A percentile compares a stretch with the other conserved stretches of the same genome.
These are phyloP conservation scores for Colletotrichum tropicicola DNA, from an alignment of 2,329 filamentous ascomycete genomes.

Conservation along the genomic window DNA sequence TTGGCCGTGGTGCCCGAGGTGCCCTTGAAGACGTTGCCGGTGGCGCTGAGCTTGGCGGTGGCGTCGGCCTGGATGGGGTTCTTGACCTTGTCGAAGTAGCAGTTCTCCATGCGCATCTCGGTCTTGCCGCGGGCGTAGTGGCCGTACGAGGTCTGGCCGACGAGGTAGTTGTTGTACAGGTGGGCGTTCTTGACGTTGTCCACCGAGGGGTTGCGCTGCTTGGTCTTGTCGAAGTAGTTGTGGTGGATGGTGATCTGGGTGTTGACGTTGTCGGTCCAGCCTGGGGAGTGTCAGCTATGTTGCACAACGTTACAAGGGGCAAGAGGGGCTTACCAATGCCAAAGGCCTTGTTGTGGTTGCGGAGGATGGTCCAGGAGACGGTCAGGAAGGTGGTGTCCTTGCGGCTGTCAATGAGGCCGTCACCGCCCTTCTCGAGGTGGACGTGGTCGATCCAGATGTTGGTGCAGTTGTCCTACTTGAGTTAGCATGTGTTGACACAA, in stretches of 20 bases:
- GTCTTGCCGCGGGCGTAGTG: constrained; percentile 37
- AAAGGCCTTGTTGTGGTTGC: constrained; percentile 37
- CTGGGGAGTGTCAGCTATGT: background rate
- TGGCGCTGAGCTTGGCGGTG: constrained; percentile 24
- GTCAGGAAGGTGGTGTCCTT: constrained; percentile 38
- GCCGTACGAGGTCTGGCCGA: constrained; percentile 35
- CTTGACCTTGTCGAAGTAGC: constrained; percentile 35
- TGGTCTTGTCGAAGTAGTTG: constrained; percentile 36
- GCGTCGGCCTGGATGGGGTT: constrained; percentile 33
- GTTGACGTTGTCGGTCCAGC: constrained; percentile 38
- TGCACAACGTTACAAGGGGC: background rate
- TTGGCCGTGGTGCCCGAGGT: constrained; percentile 19
- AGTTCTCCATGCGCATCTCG: constrained; percentile 37
- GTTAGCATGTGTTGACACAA: too few species aligned
- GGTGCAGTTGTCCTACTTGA: constrained; percentile 29
- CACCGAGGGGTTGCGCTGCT: constrained; percentile 36
- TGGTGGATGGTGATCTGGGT: constrained; percentile 36
- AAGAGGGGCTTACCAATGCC: constrained; percentile 32
- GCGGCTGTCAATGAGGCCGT: constrained; percentile 36
- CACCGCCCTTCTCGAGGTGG: constrained; percentile 34
- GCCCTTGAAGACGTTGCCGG: constrained; percentile 30
- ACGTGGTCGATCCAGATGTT: constrained; percentile 40
- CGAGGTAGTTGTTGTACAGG: constrained; percentile 39
- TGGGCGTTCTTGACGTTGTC: constrained; percentile 37
- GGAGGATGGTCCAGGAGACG: constrained; percentile 36